These are phyloP conservation scores for Echinosophora koreensis DNA, from an alignment of 306 rosid genomes.

Conservation along the genomic window DNA sequence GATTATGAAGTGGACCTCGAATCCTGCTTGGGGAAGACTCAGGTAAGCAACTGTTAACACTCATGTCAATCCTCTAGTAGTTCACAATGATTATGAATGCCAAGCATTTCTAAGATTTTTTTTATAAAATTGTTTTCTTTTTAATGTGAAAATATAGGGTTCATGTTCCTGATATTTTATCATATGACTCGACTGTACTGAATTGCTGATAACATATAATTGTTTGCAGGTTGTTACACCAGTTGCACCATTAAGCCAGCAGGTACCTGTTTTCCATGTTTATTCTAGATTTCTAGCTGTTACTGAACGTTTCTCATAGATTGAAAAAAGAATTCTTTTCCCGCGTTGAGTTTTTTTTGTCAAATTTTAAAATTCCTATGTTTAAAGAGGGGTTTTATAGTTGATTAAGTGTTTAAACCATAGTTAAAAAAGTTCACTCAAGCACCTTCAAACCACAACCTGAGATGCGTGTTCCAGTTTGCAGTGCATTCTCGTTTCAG, in stretches of 20 bases:
- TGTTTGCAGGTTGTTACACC: conserved; percentile 95
- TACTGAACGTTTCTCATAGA: not conserved
- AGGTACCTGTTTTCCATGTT: conserved; percentile 63
- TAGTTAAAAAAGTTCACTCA: not conserved
- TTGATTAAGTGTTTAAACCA: conserved; percentile 14
- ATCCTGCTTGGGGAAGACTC: conserved; percentile 96
- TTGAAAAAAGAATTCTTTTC: not conserved
- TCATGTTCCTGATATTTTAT: not conserved
- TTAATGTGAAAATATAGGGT: not conserved
- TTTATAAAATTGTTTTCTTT: not conserved
- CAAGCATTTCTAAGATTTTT: not conserved
- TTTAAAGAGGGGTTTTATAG: not conserved
- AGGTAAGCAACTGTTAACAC: conserved; percentile 52
- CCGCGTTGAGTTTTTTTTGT: not conserved
- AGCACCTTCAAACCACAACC: not conserved
- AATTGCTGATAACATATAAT: conserved; percentile 34
- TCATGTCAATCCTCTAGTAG: not conserved
- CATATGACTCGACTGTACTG: not conserved
- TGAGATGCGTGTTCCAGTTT: not conserved
- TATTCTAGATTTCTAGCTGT: not conserved
- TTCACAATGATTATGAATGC: not conserved
- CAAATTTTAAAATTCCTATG: not conserved
- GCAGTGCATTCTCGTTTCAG: not conserved
- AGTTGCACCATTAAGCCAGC: conserved; percentile 97
- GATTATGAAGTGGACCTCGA: conserved; percentile 97